Percentiles rank a stretch among this genome's conserved stretches.
phyloP scores from a whole-genome alignment of 441 rosid genomes.

The Euphorbia celastroides region DNA sequence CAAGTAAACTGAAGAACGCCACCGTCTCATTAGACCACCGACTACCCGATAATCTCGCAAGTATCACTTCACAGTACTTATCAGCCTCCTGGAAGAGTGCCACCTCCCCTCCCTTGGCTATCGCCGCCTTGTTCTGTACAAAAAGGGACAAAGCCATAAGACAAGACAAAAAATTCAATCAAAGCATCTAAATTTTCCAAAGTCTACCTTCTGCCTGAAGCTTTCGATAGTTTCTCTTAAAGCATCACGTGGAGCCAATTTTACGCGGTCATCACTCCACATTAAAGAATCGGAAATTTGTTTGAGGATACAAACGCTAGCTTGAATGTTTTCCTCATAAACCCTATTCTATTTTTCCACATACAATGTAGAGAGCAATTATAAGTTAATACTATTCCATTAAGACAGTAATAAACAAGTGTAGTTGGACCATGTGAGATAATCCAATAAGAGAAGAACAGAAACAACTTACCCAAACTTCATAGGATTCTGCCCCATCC shows the following conservation, averaged over 20 bases:
- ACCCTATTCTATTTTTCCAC: constrained; percentile 51
- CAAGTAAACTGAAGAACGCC: constrained; percentile 31
- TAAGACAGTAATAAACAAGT: neutral
- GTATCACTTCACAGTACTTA: constrained; percentile 53
- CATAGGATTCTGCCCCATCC: constrained; percentile 71
- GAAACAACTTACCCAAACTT: constrained; percentile 70
- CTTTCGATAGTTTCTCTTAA: constrained; percentile 48
- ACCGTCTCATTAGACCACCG: constrained; percentile 42
- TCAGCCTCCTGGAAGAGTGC: constrained; percentile 52
- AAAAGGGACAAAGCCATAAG: neutral
- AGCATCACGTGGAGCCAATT: constrained; percentile 43
- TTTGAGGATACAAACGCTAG: constrained; percentile 53
- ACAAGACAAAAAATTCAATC: too few relatives aligned
- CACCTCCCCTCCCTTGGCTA: constrained; percentile 34
- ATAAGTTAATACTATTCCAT: neutral
- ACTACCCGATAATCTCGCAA: constrained; percentile 43
- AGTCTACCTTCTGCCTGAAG: constrained; percentile 63
- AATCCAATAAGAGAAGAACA: neutral
- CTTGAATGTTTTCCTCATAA: constrained; percentile 61
- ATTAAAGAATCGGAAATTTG: constrained; percentile 54
- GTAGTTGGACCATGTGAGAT: neutral
- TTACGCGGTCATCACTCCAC: constrained; percentile 51
- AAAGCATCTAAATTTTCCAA: too few relatives aligned
- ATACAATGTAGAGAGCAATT: too few relatives aligned
- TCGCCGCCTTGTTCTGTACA: constrained; percentile 60